A percentile compares a stretch with the other conserved stretches of the same genome.
These are phyloP conservation scores for Aureobasidium sp. DNA, from an alignment of 2,329 filamentous ascomycete genomes.

Conservation along the genomic window DNA sequence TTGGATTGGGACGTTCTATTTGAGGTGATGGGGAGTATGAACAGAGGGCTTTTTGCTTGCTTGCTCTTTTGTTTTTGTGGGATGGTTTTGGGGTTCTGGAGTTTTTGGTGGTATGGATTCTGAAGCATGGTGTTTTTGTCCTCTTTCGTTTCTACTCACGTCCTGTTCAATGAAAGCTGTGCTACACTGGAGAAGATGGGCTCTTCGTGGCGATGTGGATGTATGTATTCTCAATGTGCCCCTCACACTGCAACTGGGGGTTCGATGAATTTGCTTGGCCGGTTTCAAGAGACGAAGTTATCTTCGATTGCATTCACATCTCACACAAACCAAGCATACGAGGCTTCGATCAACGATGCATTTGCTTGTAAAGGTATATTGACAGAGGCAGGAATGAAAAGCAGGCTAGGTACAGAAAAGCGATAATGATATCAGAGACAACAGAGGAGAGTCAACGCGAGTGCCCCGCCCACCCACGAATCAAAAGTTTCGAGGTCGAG, in stretches of 20 bases:
- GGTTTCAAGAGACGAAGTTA: too few relatives aligned
- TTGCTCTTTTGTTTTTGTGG: too few relatives aligned
- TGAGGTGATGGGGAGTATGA: background rate
- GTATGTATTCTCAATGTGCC: too few relatives aligned
- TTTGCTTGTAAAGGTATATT: background rate
- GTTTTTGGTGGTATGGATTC: background rate
- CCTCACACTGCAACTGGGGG: too few relatives aligned
- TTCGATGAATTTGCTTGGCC: too few relatives aligned
- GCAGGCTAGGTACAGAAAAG: background rate
- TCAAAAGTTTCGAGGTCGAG: background rate
- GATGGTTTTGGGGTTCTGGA: background rate
- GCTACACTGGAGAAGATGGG: background rate
- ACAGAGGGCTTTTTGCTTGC: background rate
- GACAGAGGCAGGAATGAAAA: background rate
- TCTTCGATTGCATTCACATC: background rate
- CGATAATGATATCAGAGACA: background rate
- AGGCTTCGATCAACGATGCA: background rate
- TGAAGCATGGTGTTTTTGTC: background rate
- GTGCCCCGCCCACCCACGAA: too few relatives aligned
- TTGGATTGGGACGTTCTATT: constrained; percentile 7
- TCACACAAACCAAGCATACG: background rate
- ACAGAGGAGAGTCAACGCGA: background rate
- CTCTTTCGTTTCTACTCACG: background rate
- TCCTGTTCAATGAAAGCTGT: background rate
- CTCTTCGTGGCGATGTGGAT: too few relatives aligned